These are phyloP conservation scores for Cordyceps javanica DNA, from an alignment of 2,329 filamentous ascomycete genomes.

Conservation along the genomic window DNA sequence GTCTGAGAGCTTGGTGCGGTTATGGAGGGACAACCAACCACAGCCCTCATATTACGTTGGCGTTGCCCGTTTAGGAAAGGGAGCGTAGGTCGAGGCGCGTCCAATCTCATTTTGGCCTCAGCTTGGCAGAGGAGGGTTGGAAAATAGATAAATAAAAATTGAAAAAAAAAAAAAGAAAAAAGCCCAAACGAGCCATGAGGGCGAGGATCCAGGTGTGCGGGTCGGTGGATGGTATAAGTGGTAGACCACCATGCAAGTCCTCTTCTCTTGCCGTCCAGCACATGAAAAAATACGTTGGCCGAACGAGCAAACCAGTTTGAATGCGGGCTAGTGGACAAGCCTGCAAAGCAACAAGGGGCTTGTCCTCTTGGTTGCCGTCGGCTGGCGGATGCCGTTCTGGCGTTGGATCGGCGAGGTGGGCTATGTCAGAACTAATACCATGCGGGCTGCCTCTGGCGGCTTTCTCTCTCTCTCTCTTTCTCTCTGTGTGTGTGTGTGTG, in stretches of 20 bases:
- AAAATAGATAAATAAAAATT: no score
- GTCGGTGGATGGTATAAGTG: not conserved
- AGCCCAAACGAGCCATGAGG: not conserved
- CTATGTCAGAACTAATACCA: not conserved
- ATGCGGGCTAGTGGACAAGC: not conserved
- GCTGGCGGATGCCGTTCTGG: slow-evolving; percentile 6
- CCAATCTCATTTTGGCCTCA: no score
- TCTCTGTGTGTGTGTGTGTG: not conserved
- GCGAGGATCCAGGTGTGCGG: not conserved
- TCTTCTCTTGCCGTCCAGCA: no score
- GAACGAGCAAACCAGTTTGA: not conserved
- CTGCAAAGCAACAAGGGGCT: not conserved
- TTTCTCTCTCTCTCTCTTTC: not conserved
- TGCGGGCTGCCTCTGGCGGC: slow-evolving; percentile 1
- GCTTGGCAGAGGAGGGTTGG: no score
- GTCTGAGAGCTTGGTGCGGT: slow-evolving; percentile 9
- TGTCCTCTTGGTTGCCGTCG: not conserved
- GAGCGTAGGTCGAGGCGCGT: not conserved
- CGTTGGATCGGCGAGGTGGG: slow-evolving; percentile 9
- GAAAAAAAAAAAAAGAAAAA: not conserved
- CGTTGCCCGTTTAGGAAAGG: slow-evolving; percentile 12
- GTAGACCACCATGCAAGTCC: no score
- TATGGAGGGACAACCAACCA: slow-evolving; percentile 13
- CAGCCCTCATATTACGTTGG: slow-evolving; percentile 9
- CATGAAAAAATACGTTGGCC: no score